phyloP scores from a whole-genome alignment of 2,329 filamentous ascomycete species.

The Scedosporium apiospermum region DNA sequence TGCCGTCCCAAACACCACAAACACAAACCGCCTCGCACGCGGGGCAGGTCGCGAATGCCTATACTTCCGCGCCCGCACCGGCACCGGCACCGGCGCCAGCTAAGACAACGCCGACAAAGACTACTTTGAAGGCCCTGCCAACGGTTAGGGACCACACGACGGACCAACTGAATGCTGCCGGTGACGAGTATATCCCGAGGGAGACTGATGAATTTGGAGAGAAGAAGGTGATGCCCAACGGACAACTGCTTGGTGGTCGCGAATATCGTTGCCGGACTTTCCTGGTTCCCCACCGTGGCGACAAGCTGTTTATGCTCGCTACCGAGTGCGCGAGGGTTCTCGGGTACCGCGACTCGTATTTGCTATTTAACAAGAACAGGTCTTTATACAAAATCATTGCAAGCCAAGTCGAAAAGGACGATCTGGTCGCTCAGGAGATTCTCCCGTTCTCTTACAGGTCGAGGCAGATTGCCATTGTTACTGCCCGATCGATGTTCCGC shows the following conservation, averaged over 20 bases:
- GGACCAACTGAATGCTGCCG: slow-evolving; percentile 79
- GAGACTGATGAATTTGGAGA: slow-evolving; percentile 91
- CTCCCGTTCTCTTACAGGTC: slow-evolving; percentile 95
- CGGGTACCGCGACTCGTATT: slow-evolving; percentile 93
- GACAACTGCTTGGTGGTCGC: slow-evolving; percentile 70
- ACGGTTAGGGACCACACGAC: slow-evolving; percentile 96
- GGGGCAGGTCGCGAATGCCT: slow-evolving; percentile 29
- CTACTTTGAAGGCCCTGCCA: slow-evolving; percentile 84
- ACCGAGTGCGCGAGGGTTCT: slow-evolving; percentile 93
- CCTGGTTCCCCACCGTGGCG: slow-evolving; percentile 77
- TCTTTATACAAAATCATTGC: slow-evolving; percentile 97
- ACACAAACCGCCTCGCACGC: slow-evolving; percentile 37
- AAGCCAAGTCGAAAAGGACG: slow-evolving; percentile 90
- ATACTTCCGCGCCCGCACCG: slow-evolving; percentile 23
- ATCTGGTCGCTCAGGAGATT: slow-evolving; percentile 89
- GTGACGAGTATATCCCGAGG: slow-evolving; percentile 89
- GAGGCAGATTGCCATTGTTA: slow-evolving; percentile 97
- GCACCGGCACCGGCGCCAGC: slow-evolving; percentile 45
- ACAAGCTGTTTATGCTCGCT: slow-evolving; percentile 97
- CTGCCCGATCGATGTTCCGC: slow-evolving; percentile 94
- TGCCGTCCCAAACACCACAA: slow-evolving; percentile 46
- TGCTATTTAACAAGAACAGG: slow-evolving; percentile 97
- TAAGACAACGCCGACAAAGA: slow-evolving; percentile 72
- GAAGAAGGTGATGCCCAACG: slow-evolving; percentile 81
- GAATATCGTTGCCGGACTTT: slow-evolving; percentile 93